phyloP scores from a whole-genome alignment of 2,329 filamentous ascomycete species.

The Aaosphaeria arxii region DNA sequence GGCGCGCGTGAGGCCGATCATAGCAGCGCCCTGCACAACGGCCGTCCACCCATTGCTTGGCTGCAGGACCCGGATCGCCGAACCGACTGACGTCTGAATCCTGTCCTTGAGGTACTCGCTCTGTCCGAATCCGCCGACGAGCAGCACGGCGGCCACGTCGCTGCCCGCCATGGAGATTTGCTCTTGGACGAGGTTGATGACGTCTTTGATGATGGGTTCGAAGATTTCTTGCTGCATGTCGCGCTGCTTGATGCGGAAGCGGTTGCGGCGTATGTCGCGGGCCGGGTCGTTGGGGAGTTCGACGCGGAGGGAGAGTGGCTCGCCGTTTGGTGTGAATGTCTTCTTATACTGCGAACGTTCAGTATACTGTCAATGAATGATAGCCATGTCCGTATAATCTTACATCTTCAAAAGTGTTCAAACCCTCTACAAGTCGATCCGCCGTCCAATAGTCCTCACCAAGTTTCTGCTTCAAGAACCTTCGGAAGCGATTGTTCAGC shows the following conservation, averaged over 20 bases:
- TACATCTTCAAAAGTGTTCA: constrained; percentile 1
- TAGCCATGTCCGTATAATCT: constrained; percentile 3
- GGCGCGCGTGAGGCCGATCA: background rate
- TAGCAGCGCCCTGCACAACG: background rate
- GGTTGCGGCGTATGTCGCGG: too few relatives aligned
- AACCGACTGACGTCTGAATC: background rate
- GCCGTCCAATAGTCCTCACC: constrained; percentile 1
- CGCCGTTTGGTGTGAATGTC: background rate
- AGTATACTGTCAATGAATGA: constrained; percentile 1
- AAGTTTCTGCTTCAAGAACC: constrained; percentile 1
- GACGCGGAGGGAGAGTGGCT: background rate
- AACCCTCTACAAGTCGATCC: background rate
- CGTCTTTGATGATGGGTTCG: constrained; percentile 2
- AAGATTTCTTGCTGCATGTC: constrained; percentile 2
- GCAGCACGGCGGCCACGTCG: constrained; percentile 2
- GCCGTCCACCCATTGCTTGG: background rate
- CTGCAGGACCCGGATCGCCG: background rate
- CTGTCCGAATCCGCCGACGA: constrained; percentile 10
- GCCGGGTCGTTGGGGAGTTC: background rate
- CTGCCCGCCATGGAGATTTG: background rate
- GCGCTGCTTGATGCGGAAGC: background rate
- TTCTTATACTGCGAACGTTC: constrained; percentile 1
- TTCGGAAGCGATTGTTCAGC: constrained; percentile 4
- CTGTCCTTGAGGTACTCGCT: constrained; percentile 5
- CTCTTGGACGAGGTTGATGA: constrained; percentile 1